Percentiles rank a stretch among this genome's conserved stretches.
Conservation (phyloP, 495 filamentous ascomycete species). For the Aspergillus asperescens region DNA sequence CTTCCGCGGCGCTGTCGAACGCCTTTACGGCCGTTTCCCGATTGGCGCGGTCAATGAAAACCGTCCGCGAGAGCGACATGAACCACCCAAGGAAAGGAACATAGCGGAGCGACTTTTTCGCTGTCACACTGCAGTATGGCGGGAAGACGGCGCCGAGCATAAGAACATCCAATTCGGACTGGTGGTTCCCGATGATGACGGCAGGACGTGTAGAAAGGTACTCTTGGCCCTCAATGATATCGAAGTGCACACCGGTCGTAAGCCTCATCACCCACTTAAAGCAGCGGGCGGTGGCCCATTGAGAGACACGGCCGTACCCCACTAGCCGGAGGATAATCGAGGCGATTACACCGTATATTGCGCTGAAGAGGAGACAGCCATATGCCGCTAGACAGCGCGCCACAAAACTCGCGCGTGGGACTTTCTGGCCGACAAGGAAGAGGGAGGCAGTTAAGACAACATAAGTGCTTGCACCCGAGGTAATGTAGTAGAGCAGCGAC, state of each 20-base stretch:
- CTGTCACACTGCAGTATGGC: slow-evolving; percentile 85
- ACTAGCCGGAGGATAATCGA: slow-evolving; percentile 65
- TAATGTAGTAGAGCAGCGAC: slow-evolving; percentile 42
- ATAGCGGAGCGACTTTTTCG: slow-evolving; percentile 76
- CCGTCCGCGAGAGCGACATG: slow-evolving; percentile 81
- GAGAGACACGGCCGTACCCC: slow-evolving; percentile 68
- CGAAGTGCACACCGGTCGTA: slow-evolving; percentile 74
- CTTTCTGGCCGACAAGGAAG: slow-evolving; percentile 51
- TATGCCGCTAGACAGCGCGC: slow-evolving; percentile 71
- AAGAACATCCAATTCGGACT: slow-evolving; percentile 89
- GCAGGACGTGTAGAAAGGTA: slow-evolving; percentile 69
- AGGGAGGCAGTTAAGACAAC: slow-evolving; percentile 50
- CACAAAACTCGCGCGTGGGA: slow-evolving; percentile 58
- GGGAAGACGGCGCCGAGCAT: slow-evolving; percentile 86
- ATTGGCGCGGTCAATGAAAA: slow-evolving; percentile 92
- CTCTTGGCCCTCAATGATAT: slow-evolving; percentile 61
- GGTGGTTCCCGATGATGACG: slow-evolving; percentile 90
- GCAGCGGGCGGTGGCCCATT: slow-evolving; percentile 75
- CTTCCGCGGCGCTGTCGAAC: slow-evolving; percentile 73
- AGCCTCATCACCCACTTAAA: slow-evolving; percentile 78
- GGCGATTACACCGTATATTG: slow-evolving; percentile 71
- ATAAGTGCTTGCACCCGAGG: slow-evolving; percentile 51
- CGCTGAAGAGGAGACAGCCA: slow-evolving; percentile 55
- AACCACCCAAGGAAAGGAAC: slow-evolving; percentile 95
- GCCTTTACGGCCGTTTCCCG: slow-evolving; percentile 73